Evolutionary conservation across 371 early-diverging fungal species (phyloP).

Genomic region (Chytridium lagenaria): DNA sequence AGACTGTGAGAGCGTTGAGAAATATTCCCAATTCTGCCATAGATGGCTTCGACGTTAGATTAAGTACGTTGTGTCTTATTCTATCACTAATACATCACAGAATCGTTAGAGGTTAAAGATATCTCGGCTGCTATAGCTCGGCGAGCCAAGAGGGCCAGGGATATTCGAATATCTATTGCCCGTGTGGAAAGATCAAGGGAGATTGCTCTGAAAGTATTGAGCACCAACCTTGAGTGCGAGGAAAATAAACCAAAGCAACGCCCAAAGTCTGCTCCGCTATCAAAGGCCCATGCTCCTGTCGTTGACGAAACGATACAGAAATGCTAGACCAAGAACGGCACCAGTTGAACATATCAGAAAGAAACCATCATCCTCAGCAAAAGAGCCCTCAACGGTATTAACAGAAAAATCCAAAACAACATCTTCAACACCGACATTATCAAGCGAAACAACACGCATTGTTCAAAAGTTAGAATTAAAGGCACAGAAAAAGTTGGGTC

Average conservation of each 20-base stretch:
- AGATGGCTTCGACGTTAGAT: not conserved
- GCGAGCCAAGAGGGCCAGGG: not conserved
- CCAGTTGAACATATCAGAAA: no score
- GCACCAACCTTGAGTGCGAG: not conserved
- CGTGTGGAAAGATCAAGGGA: not conserved
- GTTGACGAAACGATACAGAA: no score
- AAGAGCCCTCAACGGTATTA: no score
- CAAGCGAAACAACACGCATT: not conserved
- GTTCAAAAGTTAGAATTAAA: not conserved
- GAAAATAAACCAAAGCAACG: not conserved
- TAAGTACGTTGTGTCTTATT: not conserved
- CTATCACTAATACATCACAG: not conserved
- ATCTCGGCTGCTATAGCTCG: not conserved
- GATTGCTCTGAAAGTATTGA: no score
- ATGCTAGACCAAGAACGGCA: no score
- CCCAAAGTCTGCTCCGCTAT: not conserved
- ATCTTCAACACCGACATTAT: not conserved
- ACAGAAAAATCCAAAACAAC: not conserved
- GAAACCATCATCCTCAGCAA: no score
- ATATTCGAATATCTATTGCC: not conserved
- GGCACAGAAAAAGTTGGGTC: not conserved
- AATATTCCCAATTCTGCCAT: conserved; percentile 2
- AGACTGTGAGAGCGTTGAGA: not conserved
- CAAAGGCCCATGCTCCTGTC: not conserved
- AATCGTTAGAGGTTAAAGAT: not conserved